Percentiles rank a stretch among this genome's conserved stretches.
Evolutionary conservation across 2,329 filamentous ascomycete species (phyloP).

Genomic region (Hypoxylon sp.): DNA sequence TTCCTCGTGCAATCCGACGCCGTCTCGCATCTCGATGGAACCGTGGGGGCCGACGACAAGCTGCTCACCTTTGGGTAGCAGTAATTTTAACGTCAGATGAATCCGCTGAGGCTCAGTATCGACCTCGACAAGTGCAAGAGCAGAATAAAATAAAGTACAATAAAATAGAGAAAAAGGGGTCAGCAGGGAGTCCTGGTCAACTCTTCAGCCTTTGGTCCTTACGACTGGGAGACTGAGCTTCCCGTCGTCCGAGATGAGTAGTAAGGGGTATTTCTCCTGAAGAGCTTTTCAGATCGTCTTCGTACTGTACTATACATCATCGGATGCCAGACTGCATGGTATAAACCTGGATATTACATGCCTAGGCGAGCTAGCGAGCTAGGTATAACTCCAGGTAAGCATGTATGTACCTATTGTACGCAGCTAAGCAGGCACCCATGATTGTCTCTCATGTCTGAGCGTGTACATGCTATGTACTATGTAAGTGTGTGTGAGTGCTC

Average conservation of each 20-base stretch:
- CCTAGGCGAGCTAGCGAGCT: no score
- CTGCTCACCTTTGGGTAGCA: not conserved
- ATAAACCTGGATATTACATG: no score
- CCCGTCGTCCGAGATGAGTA: conserved; percentile 12
- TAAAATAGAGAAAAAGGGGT: conserved; percentile 5
- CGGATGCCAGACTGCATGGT: no score
- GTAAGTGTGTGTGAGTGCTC: conserved; percentile 7
- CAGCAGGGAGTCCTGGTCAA: conserved; percentile 3
- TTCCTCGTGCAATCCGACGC: not conserved
- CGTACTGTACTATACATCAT: not conserved
- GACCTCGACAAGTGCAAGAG: not conserved
- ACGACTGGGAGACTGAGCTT: not conserved
- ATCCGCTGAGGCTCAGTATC: conserved; percentile 15
- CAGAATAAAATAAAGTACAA: not conserved
- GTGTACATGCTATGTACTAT: no score
- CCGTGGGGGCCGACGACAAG: not conserved
- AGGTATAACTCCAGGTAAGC: no score
- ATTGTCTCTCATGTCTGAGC: not conserved
- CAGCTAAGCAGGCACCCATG: not conserved
- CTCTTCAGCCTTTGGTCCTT: conserved; percentile 6
- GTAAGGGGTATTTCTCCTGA: not conserved
- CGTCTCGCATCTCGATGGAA: not conserved
- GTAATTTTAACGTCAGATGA: not conserved
- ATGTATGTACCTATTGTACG: not conserved
- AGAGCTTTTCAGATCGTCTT: not conserved